Base-by-base conservation (phyloP, 2,329 filamentous ascomycete genomes). In the Pestalotiopsis sp. region DNA sequence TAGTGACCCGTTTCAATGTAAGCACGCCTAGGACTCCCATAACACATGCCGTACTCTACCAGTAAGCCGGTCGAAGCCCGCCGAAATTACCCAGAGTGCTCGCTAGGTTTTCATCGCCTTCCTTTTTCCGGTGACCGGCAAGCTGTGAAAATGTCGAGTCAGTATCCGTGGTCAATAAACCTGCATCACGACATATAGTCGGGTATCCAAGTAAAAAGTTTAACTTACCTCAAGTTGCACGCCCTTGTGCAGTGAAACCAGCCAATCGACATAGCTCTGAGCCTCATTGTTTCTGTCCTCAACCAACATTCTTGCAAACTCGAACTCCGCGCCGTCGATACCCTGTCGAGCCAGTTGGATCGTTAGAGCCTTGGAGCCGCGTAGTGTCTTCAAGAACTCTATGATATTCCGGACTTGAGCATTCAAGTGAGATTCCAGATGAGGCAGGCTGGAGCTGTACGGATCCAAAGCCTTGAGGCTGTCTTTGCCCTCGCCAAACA, bases 211-310 rank as follows among this genome's bases (percentile, higher is more conserved):
- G 25, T 14, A 64, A 58, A 12, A 27, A 12, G 52, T 45, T 64
- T 23, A 27, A 81, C 87, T 81, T 80, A 92, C 90, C 87, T 99
- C 96, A 72, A 97, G 85, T 78, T 97, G 95, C 72, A 99, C 96
- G 73, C 93, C 91, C 75, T 95, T 92, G 81, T 99, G 96, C 71
- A 98, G 87, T 80, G 97, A 93, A 68, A 99, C 96, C 76, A 99
- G 85, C 96, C 96, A 99, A 82, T 99, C 96, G 41, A 98, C 96
- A 81, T 98, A 99, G 78, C 93, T 97, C 82, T 97, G 95, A 45
- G 96, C 96, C 83, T 99, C 96, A 74, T 97, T 97, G 80, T 98
- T 98, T 72, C 96, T 89, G 78, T 99, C 96, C 81, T 99, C 96
- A 39, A 97, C 90, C 73, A 99, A 81, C 81, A 97, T 85, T 66